Evolutionary conservation across 106 monocot species (phyloP), one percentile per base, ranked within the genome.

Genomic region (Dendrobium chrysotoxum): DNA sequence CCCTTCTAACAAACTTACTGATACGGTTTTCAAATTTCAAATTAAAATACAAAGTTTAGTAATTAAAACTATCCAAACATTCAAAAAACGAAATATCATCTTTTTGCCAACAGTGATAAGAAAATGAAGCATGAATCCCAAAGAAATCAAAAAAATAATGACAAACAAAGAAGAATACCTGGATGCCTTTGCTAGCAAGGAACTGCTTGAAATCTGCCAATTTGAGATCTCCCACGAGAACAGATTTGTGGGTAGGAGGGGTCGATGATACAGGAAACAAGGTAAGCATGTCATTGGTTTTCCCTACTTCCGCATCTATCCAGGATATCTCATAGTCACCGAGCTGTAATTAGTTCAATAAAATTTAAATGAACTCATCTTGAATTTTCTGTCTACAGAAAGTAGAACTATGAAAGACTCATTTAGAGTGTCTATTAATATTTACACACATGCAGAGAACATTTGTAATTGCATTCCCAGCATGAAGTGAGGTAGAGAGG

Each of bases 191-290:
- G 81, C 89, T 87, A 26, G 92, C 86, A 81, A 95, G 91, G 54
- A 93, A 94, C 82, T 99, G 98, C 83, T 99, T 99, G 80, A 99
- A 94, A 91, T 99, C 98, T 64, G 94, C 86, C 78, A 99, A 83
- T 78, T 98, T 99, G 61, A 99, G 54, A 81, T 95, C 95, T 45
- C 98, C 98, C 30, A 99, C 91, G 57, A 99, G 95, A 74, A 99
- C 92, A 77, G 95, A 91, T 83, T 95, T 95, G 82, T 99, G 95
- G 54, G 84, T 31, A 73, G 89, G 86, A 80, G 97, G 84, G 44
- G 82, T 50, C 40, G 95, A 95, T 30, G 95, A 84, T 23, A 84
- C 81, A 76, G 98, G 98, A 70, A 95, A 81, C 28, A 99, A 85
- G 75, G 85, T 86, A 50, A 91, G 88, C 84, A 75, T 89, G 39